Conservation (phyloP, 2,329 filamentous ascomycete species). For the Aspergillus nomiae region DNA sequence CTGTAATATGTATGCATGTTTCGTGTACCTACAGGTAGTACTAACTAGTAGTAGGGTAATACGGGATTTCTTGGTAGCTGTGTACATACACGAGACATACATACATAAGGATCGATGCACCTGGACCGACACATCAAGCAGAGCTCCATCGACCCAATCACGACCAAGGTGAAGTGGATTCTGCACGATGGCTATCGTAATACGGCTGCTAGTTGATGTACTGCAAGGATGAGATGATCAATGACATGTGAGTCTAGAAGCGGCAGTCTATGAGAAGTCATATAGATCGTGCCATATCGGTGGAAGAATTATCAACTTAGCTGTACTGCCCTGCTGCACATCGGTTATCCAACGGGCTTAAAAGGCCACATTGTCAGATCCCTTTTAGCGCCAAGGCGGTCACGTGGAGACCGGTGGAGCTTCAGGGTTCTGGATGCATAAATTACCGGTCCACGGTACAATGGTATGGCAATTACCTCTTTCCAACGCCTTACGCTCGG, state of each 20-base stretch:
- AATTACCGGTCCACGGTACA: constrained; percentile 14
- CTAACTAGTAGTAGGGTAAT: not conserved
- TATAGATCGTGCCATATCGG: not conserved
- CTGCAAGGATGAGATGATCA: not conserved
- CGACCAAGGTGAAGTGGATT: not conserved
- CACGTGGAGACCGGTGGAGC: constrained; percentile 19
- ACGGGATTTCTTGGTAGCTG: constrained; percentile 2
- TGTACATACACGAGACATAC: not conserved
- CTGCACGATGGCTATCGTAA: constrained; percentile 9
- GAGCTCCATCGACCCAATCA: constrained; percentile 2
- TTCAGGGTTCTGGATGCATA: constrained; percentile 20
- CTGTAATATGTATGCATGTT: constrained; percentile 12
- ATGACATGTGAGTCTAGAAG: not conserved
- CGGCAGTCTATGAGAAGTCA: not conserved
- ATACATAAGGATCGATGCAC: constrained; percentile 3
- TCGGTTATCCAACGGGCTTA: not conserved
- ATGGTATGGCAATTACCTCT: not conserved
- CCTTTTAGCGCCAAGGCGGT: constrained; percentile 10
- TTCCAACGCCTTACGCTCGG: not conserved
- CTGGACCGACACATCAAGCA: not conserved
- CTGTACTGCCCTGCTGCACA: not conserved
- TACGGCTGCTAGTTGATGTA: not conserved
- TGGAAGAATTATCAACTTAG: not conserved
- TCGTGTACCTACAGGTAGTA: constrained; percentile 13
- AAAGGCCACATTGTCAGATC: constrained; percentile 25